phyloP scores from a whole-genome alignment of 805 yeast genomes.

The Metschnikowia lochheadii region DNA sequence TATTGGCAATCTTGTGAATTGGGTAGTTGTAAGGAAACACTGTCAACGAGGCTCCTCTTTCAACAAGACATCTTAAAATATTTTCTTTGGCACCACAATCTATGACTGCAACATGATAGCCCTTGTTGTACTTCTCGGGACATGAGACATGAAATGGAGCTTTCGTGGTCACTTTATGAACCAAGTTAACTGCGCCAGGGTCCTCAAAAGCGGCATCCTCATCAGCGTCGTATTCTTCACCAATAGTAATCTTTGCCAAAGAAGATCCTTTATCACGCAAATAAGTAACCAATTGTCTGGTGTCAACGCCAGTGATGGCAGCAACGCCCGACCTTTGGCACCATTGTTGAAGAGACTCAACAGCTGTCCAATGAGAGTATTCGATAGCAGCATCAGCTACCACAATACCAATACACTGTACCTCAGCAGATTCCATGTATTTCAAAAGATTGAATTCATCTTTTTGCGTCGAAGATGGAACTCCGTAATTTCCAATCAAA shows the following conservation, averaged over 20 bases:
- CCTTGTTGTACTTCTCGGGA: slow-evolving; percentile 48
- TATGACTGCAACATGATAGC: slow-evolving; percentile 79
- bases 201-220: slow-evolving; percentile 88
- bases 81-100: slow-evolving; percentile 99
- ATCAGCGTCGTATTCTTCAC: slow-evolving; percentile 87
- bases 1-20: slow-evolving; percentile 81
- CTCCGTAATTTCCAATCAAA: slow-evolving; percentile 96
- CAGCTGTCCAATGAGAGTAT: slow-evolving; percentile 99
- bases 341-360: slow-evolving; percentile 92
- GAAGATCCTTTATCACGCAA: slow-evolving; percentile 96
- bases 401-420: slow-evolving; percentile 93
- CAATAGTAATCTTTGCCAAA: slow-evolving; percentile 82
- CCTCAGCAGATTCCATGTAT: slow-evolving; percentile 85
- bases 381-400: slow-evolving; percentile 94
- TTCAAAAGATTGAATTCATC: slow-evolving; percentile 84
- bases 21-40: slow-evolving; percentile 97
- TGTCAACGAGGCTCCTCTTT: slow-evolving; percentile 93
- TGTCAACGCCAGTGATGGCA: slow-evolving; percentile 92
- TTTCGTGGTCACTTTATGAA: slow-evolving; percentile 90
- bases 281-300: slow-evolving; percentile 88
- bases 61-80: slow-evolving; percentile 86
- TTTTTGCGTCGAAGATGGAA: slow-evolving; percentile 75
- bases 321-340: slow-evolving; percentile 95
- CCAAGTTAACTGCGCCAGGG: slow-evolving; percentile 86
- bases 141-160: slow-evolving; percentile 88